Conservation (phyloP, 306 rosid species). For the Malus sylvestris region DNA sequence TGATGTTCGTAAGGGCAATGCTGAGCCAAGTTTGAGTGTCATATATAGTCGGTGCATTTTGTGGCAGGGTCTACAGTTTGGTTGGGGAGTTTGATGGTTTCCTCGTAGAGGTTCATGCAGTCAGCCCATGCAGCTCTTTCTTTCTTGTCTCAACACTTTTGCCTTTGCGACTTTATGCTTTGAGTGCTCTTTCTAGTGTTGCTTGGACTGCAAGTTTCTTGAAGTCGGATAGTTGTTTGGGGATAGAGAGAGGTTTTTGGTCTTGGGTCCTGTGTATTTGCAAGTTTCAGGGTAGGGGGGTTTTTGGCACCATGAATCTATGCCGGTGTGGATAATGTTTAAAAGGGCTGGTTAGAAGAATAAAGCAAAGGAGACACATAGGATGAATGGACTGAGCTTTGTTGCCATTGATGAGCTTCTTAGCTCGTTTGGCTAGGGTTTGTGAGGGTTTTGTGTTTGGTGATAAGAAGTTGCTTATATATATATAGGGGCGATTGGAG, state of each 20-base stretch:
- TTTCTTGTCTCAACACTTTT: constrained; percentile 22
- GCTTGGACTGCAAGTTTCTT: constrained; percentile 19
- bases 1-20: constrained; percentile 41
- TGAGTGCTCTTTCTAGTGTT: constrained; percentile 30
- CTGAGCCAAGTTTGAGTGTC: constrained; percentile 58
- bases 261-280: constrained; percentile 10
- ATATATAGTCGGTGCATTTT: constrained; percentile 5
- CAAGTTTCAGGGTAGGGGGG: constrained; percentile 51
- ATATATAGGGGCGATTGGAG: neutral
- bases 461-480: neutral
- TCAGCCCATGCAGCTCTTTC: constrained; percentile 48
- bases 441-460: neutral
- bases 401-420: constrained; percentile 19
- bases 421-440: neutral
- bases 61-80: constrained; percentile 27
- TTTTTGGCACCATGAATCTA: constrained; percentile 43
- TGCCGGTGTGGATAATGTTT: neutral
- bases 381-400: neutral
- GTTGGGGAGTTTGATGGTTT: constrained; percentile 42
- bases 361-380: constrained; percentile 20
- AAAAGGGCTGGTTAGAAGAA: constrained; percentile 10
- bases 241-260: neutral
- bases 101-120: constrained; percentile 40
- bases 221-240: constrained; percentile 32
- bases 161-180: constrained; percentile 28